These are phyloP conservation scores for Agrocybe pediades DNA, from an alignment of 768 basidiomycete species.

Conservation along the genomic window DNA sequence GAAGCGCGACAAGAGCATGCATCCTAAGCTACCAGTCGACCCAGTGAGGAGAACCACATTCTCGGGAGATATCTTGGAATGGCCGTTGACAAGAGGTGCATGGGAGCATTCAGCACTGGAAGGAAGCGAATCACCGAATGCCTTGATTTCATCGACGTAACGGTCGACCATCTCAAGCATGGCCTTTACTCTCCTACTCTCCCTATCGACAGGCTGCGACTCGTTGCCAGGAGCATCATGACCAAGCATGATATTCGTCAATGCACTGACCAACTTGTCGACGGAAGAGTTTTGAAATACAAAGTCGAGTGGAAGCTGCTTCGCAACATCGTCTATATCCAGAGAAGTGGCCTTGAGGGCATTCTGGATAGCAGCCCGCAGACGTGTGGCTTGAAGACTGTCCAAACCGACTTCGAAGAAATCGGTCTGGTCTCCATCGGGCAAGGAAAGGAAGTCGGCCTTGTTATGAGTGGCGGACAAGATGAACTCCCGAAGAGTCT, in stretches of 20 bases:
- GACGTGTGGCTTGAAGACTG: neutral
- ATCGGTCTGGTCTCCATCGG: neutral
- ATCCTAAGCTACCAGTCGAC: neutral
- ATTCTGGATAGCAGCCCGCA: neutral
- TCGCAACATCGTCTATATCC: neutral
- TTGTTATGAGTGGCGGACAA: neutral
- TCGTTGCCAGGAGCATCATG: neutral
- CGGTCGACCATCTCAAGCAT: neutral
- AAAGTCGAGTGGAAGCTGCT: neutral
- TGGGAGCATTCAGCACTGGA: neutral
- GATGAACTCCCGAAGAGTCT: neutral
- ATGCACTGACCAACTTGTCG: neutral
- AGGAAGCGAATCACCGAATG: neutral
- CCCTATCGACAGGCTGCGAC: neutral
- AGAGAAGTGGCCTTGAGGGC: neutral
- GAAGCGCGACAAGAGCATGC: neutral
- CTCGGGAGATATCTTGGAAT: neutral
- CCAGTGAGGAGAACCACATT: neutral
- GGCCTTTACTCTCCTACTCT: neutral
- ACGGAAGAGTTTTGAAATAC: neutral
- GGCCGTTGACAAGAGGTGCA: neutral
- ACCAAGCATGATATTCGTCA: neutral
- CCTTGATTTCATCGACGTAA: neutral
- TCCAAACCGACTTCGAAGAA: neutral
- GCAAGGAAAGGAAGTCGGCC: neutral